Conservation (phyloP, 345 rosid genomes). For the Camelina laxa region DNA sequence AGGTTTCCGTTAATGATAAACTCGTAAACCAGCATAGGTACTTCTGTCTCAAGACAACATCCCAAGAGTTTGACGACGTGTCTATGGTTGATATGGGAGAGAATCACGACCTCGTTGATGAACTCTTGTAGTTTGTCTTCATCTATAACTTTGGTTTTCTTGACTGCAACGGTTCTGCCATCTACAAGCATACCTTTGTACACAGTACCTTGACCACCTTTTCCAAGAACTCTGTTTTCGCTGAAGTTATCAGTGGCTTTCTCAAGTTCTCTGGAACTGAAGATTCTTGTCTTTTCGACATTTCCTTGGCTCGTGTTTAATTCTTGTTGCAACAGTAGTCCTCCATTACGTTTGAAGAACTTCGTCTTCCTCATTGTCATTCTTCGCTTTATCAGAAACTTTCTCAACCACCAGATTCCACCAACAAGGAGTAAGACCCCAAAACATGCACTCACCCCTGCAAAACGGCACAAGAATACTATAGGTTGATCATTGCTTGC, state of each 20-base stretch:
- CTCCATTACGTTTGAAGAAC: constrained; percentile 40
- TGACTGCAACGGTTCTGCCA: constrained; percentile 48
- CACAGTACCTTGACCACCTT: constrained; percentile 54
- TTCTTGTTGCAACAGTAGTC: constrained; percentile 46
- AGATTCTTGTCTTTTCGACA: constrained; percentile 38
- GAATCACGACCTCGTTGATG: constrained; percentile 53
- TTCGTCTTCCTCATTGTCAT: constrained; percentile 13
- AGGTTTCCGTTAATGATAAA: constrained; percentile 51
- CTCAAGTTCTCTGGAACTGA: constrained; percentile 44
- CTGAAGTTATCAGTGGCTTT: constrained; percentile 51
- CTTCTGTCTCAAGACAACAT: constrained; percentile 56
- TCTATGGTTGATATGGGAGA: constrained; percentile 53
- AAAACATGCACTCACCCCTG: constrained; percentile 31
- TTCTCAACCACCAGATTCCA: constrained; percentile 18
- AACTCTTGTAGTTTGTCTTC: constrained; percentile 52
- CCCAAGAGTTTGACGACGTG: constrained; percentile 53
- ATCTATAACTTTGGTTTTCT: constrained; percentile 52
- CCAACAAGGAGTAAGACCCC: constrained; percentile 10
- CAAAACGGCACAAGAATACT: not conserved
- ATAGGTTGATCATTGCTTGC: not conserved
- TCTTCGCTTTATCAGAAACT: not conserved
- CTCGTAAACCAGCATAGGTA: constrained; percentile 56
- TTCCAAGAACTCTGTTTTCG: constrained; percentile 45
- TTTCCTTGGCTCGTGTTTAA: constrained; percentile 10
- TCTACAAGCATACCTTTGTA: too few species aligned